Evolutionary conservation across 2,329 filamentous ascomycete genomes (phyloP), one percentile per base, ranked within the genome.

Genomic region (Aureobasidium namibiae): DNA sequence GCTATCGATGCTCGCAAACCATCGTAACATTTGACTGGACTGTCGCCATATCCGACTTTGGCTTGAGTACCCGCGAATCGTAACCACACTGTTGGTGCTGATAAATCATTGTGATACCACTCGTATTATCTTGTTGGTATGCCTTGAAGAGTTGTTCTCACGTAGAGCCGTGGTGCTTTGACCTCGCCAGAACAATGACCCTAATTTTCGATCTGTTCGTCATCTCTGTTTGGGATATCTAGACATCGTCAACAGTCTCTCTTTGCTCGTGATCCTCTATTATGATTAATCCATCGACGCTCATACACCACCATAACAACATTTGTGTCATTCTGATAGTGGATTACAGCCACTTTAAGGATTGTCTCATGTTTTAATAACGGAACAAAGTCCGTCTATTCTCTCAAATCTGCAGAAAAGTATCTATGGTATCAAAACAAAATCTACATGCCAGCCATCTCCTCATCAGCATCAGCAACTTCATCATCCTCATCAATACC

Each of bases 401-500:
- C 26, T 11, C 34, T 36, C 29, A 31, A 26, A 16, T 23, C 29
- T 41, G 52, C 45, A 29, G 9, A 13, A 44, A 45, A 31, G 26
- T 36, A 11, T 56, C 39, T 45, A 45, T 56, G 52, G 52, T 56
- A 56, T 56, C 52, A 45, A 45, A 36, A 31, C 8, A 31, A 53
- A 52, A 56, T n/a, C 23, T 53, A 59, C 57, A 59, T 53, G 31
- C 48, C 61, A 14, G 48, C 61, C 67, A 70, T 71, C 60, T 67
- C 66, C n/a, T 66, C 63, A 42, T 69, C 67, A n/a, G 67, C 69
- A 18, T 67, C 66, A 6, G 66, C 68, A 14, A 66, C 66, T 48
- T 71, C 68, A 57, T 73, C 73, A 46, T 64, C 67, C n/a, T 70
- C 70, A 14, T 71, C 72, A 50, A 69, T 67, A 5, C 68, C 68